Conservation (phyloP, 805 yeast species). For the Candida orba region DNA sequence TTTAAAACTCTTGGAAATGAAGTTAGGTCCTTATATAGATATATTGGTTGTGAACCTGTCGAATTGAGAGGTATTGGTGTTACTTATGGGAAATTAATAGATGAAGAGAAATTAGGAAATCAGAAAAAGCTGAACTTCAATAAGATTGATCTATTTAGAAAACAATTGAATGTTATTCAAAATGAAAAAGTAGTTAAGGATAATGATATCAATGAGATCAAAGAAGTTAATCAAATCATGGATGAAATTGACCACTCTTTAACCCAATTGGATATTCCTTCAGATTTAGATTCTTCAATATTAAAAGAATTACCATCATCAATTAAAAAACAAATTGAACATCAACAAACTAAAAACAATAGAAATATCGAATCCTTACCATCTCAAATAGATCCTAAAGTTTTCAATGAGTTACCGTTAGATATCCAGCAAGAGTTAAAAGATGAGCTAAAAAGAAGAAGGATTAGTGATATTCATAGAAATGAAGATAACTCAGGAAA, state of each 20-base stretch:
- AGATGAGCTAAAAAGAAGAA: conserved; percentile 41
- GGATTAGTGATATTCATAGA: background rate
- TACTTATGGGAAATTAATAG: conserved; percentile 53
- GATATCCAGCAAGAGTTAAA: conserved; percentile 59
- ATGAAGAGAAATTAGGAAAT: conserved; percentile 17
- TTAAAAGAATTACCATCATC: conserved; percentile 42
- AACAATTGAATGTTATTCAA: background rate
- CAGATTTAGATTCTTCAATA: conserved; percentile 23
- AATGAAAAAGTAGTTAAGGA: background rate
- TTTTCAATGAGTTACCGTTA: conserved; percentile 43
- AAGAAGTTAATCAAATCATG: background rate
- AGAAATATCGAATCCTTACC: conserved; percentile 19
- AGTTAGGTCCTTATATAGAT: conserved; percentile 46
- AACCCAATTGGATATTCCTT: conserved; percentile 23
- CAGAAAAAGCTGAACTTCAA: conserved; percentile 31
- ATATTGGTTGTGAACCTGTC: conserved; percentile 49
- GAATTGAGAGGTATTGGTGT: conserved; percentile 79
- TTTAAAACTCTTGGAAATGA: conserved; percentile 56
- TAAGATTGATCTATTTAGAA: conserved; percentile 11
- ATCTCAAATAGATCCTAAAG: conserved; percentile 21
- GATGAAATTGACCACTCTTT: background rate
- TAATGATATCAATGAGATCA: background rate
- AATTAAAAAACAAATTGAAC: background rate
- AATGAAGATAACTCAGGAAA: conserved; percentile 4
- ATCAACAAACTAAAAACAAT: background rate